phyloP scores from a whole-genome alignment of 495 filamentous ascomycete genomes.

The Penicillium maclennaniae region DNA sequence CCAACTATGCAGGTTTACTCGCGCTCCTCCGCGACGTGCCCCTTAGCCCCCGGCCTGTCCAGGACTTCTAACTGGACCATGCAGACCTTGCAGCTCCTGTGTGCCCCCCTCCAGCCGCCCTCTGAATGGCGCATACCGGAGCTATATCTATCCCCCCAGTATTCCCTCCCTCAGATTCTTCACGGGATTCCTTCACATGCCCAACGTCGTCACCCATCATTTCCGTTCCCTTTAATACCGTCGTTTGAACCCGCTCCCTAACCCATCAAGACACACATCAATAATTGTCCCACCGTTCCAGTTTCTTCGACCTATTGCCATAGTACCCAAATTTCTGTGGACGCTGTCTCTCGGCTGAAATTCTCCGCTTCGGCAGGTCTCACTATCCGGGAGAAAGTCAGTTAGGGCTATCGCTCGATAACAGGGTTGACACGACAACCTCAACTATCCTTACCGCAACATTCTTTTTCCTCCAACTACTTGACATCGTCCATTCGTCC shows the following conservation, averaged over 20 bases:
- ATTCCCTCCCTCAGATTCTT: constrained; percentile 32
- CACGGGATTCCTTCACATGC: constrained; percentile 40
- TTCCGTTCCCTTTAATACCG: constrained; percentile 18
- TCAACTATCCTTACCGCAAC: constrained; percentile 43
- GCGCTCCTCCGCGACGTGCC: constrained; percentile 9
- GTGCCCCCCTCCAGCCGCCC: constrained; percentile 11
- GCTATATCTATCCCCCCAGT: constrained; percentile 28
- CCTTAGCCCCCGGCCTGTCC: constrained; percentile 4
- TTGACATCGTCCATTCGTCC: constrained; percentile 21
- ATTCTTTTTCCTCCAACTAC: constrained; percentile 25
- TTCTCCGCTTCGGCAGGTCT: constrained; percentile 30
- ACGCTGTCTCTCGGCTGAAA: constrained; percentile 20
- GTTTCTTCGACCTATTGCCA: constrained; percentile 18
- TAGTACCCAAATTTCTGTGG: constrained; percentile 14
- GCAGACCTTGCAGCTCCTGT: constrained; percentile 19
- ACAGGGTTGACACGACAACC: constrained; percentile 48
- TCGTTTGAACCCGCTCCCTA: constrained; percentile 5
- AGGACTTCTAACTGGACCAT: constrained; percentile 15
- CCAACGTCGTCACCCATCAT: constrained; percentile 25
- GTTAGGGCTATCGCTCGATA: constrained; percentile 35
- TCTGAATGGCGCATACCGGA: constrained; percentile 26
- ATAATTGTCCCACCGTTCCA: constrained; percentile 9
- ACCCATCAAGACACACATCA: neutral
- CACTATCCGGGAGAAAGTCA: constrained; percentile 18
- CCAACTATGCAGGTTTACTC: constrained; percentile 27